Conservation (phyloP, 1,284 basidiomycete genomes). For the Cerrena zonata region DNA sequence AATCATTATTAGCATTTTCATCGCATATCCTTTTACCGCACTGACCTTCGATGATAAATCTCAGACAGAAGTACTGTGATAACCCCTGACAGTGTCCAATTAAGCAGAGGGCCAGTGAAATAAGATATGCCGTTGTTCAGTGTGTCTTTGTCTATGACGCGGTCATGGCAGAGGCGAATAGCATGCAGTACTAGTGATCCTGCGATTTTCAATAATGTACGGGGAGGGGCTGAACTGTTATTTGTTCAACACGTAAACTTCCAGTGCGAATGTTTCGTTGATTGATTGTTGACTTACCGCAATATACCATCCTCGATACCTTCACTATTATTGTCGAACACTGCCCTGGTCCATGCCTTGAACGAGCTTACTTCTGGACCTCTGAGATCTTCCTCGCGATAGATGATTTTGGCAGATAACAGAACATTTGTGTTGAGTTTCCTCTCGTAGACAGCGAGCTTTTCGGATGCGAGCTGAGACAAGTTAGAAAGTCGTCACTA, state of each 20-base stretch:
- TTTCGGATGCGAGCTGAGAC: constrained; percentile 22
- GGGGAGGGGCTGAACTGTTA: constrained; percentile 62
- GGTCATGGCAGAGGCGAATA: constrained; percentile 40
- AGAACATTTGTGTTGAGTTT: constrained; percentile 48
- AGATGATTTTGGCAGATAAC: constrained; percentile 40
- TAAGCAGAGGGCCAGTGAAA: constrained; percentile 64
- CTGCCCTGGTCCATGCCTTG: constrained; percentile 62
- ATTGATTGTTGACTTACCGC: constrained; percentile 37
- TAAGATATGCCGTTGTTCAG: constrained; percentile 71
- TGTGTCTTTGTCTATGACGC: constrained; percentile 59
- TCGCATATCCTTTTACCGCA: neutral
- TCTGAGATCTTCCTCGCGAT: constrained; percentile 38
- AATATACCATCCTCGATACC: constrained; percentile 78
- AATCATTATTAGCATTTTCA: neutral
- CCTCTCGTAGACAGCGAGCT: constrained; percentile 34
- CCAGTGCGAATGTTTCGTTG: neutral
- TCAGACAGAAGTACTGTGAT: constrained; percentile 59
- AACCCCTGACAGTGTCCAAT: constrained; percentile 74
- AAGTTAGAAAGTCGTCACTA: constrained; percentile 8
- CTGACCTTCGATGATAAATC: constrained; percentile 53
- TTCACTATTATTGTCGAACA: constrained; percentile 71
- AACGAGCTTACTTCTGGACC: constrained; percentile 48
- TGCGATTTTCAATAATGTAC: constrained; percentile 58
- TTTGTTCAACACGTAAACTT: neutral
- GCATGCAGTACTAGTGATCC: constrained; percentile 62